Evolutionary conservation across 306 rosid genomes (phyloP).

Genomic region (Echinosophora koreensis): DNA sequence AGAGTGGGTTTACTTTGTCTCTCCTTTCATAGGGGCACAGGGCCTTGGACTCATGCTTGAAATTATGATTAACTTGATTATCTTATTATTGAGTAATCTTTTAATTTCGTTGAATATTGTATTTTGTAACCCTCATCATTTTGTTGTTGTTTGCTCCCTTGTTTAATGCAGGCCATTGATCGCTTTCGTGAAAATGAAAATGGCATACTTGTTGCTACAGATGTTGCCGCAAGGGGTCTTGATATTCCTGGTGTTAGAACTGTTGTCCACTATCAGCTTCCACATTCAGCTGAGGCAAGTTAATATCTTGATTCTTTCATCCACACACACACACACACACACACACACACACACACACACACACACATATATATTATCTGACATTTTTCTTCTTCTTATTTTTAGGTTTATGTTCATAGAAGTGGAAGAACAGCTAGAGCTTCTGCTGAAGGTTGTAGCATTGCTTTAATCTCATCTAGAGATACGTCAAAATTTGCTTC

Average conservation of each 20-base stretch:
- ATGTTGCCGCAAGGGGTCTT: slow-evolving; percentile 94
- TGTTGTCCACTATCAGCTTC: slow-evolving; percentile 98
- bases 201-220: slow-evolving; percentile 91
- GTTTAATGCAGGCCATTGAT: slow-evolving; percentile 75
- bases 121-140: slow-evolving; percentile 21
- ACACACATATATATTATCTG: slow-evolving; percentile 4
- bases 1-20: slow-evolving; percentile 7
- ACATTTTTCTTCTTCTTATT: slow-evolving; percentile 34
- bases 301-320: slow-evolving; percentile 38
- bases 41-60: slow-evolving; percentile 6
- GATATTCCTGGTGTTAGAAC: slow-evolving; percentile 92
- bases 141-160: slow-evolving; percentile 9
- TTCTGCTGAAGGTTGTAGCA: slow-evolving; percentile 96
- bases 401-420: slow-evolving; percentile 95
- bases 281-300: slow-evolving; percentile 94
- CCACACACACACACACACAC: slow-evolving; percentile 17
- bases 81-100: slow-evolving; percentile 7
- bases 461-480: slow-evolving; percentile 81
- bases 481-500: slow-evolving; percentile 90
- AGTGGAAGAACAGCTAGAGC: slow-evolving; percentile 99
- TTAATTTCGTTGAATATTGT: slow-evolving; percentile 4
- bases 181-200: slow-evolving; percentile 80
- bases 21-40: slow-evolving; percentile 7
- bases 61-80: slow-evolving; percentile 27
- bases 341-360: no score